Base-by-base conservation (phyloP, 345 rosid genomes). In the Hirschfeldia incana region DNA sequence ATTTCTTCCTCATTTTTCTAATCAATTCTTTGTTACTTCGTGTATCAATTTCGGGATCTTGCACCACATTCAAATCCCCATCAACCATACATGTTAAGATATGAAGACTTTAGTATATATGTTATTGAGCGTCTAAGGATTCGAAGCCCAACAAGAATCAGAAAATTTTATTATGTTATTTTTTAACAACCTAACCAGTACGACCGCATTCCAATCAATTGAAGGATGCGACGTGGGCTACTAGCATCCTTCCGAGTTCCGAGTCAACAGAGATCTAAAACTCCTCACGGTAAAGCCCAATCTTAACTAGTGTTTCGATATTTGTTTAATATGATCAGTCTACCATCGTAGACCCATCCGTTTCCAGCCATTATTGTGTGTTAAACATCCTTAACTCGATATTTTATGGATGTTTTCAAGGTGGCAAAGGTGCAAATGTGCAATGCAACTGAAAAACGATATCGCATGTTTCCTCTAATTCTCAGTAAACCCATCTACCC, bases 1-100 rank as follows among this genome's bases (percentile, higher is more conserved):
- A 71, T 78, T 39, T 77, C 57, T 49, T 70, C 42, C 70, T 70
- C 30, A 49, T 33, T 77, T 70, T 65, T 78, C 72, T 64, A 78
- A 17, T 71, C 17, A 39, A 17, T 65, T 65, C 67, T 72, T 11
- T 49, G n/a, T 36, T 71, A 78, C 72, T 73, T 66, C n/a, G 58
- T 46, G 33, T 73, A 60, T 79, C 59, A 49, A 6, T 49, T 37
- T 72, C 16, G 17, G 51, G 60, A 79, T 79, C 13, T 66, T 36
- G 26, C 30, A 67, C 34, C 78, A 62, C 58, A 67, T 33, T 60
- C 33, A 72, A 17, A 28, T 16, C 63, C 36, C 58, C n/a, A 37
- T 16, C 62, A 72, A 21, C 58, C 51, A 57, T 15, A 9, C 17
- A 42, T 55, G 33, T 15, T 28, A 70, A 61, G 39, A 70, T 63